These are phyloP conservation scores for Pestalotiopsis sp. DNA, from an alignment of 2,329 filamentous ascomycete genomes.

Conservation along the genomic window DNA sequence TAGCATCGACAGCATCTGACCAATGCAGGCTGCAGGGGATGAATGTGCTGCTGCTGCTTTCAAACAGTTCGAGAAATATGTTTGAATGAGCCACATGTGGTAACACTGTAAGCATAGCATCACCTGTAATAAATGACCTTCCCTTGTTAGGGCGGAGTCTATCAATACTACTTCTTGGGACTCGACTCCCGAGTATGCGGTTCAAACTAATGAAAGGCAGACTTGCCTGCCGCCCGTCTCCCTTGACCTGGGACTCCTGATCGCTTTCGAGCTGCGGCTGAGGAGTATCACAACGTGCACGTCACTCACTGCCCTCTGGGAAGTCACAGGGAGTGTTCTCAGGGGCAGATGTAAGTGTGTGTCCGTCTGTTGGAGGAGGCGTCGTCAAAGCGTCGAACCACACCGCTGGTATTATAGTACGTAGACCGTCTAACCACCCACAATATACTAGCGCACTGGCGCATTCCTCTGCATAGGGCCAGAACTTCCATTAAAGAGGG, in stretches of 20 bases:
- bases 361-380: not conserved
- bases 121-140: no score
- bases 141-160: no score
- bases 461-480: not conserved
- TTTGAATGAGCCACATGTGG: not conserved
- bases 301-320: not conserved
- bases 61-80: not conserved
- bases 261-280: not conserved
- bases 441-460: not conserved
- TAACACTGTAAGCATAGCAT: not conserved
- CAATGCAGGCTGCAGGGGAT: not conserved
- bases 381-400: constrained; percentile 5
- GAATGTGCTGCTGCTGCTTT: not conserved
- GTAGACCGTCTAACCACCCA: not conserved
- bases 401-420: not conserved
- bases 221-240: not conserved
- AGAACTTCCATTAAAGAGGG: not conserved
- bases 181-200: no score
- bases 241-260: not conserved
- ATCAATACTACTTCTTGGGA: no score
- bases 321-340: not conserved
- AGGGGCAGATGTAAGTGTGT: not conserved
- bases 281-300: not conserved
- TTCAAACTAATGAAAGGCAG: no score
- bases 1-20: not conserved